These are phyloP conservation scores for Phaffomyces antillensis DNA, from an alignment of 805 yeast genomes.

Conservation along the genomic window DNA sequence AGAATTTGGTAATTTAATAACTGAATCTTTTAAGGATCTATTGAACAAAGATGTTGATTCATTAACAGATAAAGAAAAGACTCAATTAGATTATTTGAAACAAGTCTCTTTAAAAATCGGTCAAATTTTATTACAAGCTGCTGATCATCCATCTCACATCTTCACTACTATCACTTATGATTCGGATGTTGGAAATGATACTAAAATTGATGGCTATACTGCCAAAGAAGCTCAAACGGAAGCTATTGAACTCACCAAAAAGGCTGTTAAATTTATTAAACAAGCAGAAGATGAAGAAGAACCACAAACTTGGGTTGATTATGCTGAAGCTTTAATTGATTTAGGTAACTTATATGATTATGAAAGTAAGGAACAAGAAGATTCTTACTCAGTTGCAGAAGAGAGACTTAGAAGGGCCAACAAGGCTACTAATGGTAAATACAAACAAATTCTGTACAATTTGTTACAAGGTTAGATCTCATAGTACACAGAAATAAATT, in stretches of 20 bases:
- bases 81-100: conserved; percentile 25
- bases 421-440: conserved; percentile 73
- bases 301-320: conserved; percentile 73
- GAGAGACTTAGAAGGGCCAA: conserved; percentile 61
- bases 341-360: conserved; percentile 67
- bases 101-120: conserved; percentile 48
- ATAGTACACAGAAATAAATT: not conserved
- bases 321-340: conserved; percentile 81
- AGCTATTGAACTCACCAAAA: conserved; percentile 39
- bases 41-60: conserved; percentile 6
- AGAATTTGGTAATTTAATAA: conserved; percentile 17
- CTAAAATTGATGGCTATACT: conserved; percentile 17
- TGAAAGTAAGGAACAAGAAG: conserved; percentile 62
- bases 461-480: conserved; percentile 23
- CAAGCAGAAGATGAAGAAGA: conserved; percentile 62
- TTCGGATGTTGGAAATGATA: conserved; percentile 35
- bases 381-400: conserved; percentile 64
- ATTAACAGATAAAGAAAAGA: conserved; percentile 13
- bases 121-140: conserved; percentile 54
- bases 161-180: conserved; percentile 55
- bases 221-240: conserved; percentile 40
- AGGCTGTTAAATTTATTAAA: conserved; percentile 51
- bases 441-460: conserved; percentile 54
- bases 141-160: conserved; percentile 51
- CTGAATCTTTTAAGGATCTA: conserved; percentile 9